Evolutionary conservation across 2,329 filamentous ascomycete species (phyloP).

Genomic region (Alternaria triticimaculans): DNA sequence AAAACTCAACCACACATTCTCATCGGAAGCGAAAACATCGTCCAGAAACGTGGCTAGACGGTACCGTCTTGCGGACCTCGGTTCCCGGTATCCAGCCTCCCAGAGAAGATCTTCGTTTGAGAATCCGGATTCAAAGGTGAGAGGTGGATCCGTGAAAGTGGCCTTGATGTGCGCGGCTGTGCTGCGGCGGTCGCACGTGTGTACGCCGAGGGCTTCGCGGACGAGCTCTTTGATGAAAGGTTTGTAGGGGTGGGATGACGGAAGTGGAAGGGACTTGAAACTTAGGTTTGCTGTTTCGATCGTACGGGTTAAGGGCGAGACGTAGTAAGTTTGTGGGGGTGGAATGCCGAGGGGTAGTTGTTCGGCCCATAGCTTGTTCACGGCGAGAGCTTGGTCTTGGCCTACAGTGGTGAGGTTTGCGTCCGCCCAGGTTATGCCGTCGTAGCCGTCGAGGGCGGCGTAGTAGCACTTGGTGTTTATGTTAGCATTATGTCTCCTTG

Average conservation of each 20-base stretch:
- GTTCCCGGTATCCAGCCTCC: conserved; percentile 49
- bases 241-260: conserved; percentile 56
- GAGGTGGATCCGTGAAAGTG: conserved; percentile 55
- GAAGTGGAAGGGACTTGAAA: conserved; percentile 62
- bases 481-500: not conserved
- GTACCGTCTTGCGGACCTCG: conserved; percentile 28
- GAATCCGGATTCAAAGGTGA: conserved; percentile 66
- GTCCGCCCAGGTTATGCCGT: conserved; percentile 67
- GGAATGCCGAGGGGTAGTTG: conserved; percentile 63
- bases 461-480: conserved; percentile 62
- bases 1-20: conserved; percentile 57
- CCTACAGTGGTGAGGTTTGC: conserved; percentile 66
- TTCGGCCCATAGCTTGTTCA: conserved; percentile 63
- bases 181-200: conserved; percentile 71
- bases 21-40: conserved; percentile 59
- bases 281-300: conserved; percentile 68
- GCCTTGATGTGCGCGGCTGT: conserved; percentile 58
- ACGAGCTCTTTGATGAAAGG: conserved; percentile 70
- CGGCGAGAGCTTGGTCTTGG: conserved; percentile 63
- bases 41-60: conserved; percentile 52
- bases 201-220: conserved; percentile 70
- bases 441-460: conserved; percentile 68
- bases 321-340: conserved; percentile 68
- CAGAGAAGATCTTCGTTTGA: conserved; percentile 63
- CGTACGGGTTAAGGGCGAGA: conserved; percentile 69